Evolutionary conservation across 805 yeast genomes (phyloP), one percentile per base, ranked within the genome.

Genomic region (Sugiyamaella americana): DNA sequence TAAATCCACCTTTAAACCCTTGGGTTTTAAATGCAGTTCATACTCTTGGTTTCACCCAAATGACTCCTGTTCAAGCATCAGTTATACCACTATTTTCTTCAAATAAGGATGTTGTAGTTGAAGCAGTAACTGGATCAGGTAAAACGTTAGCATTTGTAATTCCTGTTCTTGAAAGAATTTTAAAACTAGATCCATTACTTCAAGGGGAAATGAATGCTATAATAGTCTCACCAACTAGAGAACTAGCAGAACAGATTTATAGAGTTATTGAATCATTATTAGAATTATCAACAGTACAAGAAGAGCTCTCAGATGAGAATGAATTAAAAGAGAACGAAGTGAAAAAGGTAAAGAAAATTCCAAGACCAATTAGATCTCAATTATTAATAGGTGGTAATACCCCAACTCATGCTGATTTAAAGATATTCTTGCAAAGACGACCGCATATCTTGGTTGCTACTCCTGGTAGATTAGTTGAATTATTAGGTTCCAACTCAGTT

Each of bases 31-130:
- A 80, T 1, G 93, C 95, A 2, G 72, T 89, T 10, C 65, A 69
- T n/a, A 76, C 89, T 1, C 61, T 83, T 51, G 96, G 95, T 1
- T 89, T 76, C 61, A 75, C 77, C 2, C 62, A 76, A 10, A 87
- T 91, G 96, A 93, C 98, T 0, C 96, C 98, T 0, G 98, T 93
- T 0, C 98, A 93, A 62, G 98, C 98, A 0, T 79, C 97, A 0
- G 82, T 94, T 0, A 84, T 93, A 42, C 98, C 98, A 0, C 68
- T 89, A 50, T 76, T 93, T 53, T 66, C 82, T 19, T 80, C 80
- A 17, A 84, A 88, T 60, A 91, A 91, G 59, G 98, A 93, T 66
- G 96, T 93, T 2, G 93, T 93, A 5, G 98, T 88, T 1, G 97
- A 93, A 62, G 95, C 97, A 0, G 96, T 87, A 1, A 93, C 98